These are phyloP conservation scores for Malus sylvestris DNA, from an alignment of 306 rosid species.

Conservation along the genomic window DNA sequence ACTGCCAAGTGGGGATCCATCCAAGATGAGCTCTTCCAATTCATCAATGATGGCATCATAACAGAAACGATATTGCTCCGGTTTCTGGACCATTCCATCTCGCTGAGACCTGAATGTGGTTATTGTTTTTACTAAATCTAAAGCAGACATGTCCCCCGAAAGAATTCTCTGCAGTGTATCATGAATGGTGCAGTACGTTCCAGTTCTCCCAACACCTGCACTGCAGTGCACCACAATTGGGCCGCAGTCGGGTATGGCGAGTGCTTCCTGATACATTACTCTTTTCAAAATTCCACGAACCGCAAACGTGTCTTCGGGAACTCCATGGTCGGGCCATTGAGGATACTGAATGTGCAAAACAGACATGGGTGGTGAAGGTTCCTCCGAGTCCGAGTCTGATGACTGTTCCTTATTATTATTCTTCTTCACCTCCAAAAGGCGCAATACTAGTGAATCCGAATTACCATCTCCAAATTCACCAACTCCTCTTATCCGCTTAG, in stretches of 20 bases:
- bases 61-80: constrained; percentile 60
- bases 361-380: constrained; percentile 28
- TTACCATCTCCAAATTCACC: neutral
- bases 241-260: constrained; percentile 49
- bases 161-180: constrained; percentile 88
- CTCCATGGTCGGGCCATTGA: constrained; percentile 97
- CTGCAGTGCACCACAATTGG: constrained; percentile 95
- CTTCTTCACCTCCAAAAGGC: constrained; percentile 56
- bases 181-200: constrained; percentile 84
- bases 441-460: constrained; percentile 55
- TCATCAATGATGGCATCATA: constrained; percentile 52
- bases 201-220: constrained; percentile 98
- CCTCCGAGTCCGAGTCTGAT: too few species aligned
- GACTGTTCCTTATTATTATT: neutral
- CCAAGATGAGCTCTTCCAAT: constrained; percentile 60
- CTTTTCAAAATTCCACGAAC: constrained; percentile 73
- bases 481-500: constrained; percentile 47
- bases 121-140: constrained; percentile 61
- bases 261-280: constrained; percentile 26
- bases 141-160: constrained; percentile 78
- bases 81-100: constrained; percentile 91
- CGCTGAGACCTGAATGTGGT: constrained; percentile 76
- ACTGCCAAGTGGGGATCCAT: neutral
- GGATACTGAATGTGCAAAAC: constrained; percentile 87
- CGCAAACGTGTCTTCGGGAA: constrained; percentile 58